Conservation (phyloP, 192 early-diverging fungal genomes). For the Entrophospora sp. region DNA sequence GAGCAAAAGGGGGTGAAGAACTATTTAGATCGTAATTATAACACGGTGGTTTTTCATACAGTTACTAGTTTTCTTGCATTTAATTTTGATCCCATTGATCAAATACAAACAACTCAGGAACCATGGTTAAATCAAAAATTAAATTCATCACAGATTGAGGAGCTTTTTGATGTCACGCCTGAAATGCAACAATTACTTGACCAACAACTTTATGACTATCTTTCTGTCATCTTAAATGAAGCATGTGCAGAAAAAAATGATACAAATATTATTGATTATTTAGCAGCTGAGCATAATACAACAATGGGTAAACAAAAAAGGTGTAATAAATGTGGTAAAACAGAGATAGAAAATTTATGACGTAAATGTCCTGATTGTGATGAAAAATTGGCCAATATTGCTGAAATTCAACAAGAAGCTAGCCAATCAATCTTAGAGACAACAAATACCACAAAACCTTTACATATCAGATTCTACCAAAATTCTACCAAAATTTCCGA, state of each 20-base stretch:
- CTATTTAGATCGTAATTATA: slow-evolving; percentile 2
- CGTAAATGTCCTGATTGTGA: too few species aligned
- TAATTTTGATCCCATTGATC: not conserved
- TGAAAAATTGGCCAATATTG: too few species aligned
- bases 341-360: not conserved
- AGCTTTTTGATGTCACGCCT: not conserved
- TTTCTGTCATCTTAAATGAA: not conserved
- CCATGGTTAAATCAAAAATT: not conserved
- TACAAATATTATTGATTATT: not conserved
- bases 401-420: too few species aligned
- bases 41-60: not conserved
- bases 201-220: not conserved
- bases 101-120: not conserved
- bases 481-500: not conserved
- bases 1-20: slow-evolving; percentile 1
- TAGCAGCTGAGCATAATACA: not conserved
- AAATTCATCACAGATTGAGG: not conserved
- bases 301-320: not conserved
- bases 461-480: not conserved
- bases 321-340: not conserved
- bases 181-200: not conserved
- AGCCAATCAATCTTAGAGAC: too few species aligned
- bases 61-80: slow-evolving; percentile 1
- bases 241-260: not conserved
- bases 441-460: not conserved